These are phyloP conservation scores for Coleophoma eucalyptorum DNA, from an alignment of 2,329 filamentous ascomycete species.

Conservation along the genomic window DNA sequence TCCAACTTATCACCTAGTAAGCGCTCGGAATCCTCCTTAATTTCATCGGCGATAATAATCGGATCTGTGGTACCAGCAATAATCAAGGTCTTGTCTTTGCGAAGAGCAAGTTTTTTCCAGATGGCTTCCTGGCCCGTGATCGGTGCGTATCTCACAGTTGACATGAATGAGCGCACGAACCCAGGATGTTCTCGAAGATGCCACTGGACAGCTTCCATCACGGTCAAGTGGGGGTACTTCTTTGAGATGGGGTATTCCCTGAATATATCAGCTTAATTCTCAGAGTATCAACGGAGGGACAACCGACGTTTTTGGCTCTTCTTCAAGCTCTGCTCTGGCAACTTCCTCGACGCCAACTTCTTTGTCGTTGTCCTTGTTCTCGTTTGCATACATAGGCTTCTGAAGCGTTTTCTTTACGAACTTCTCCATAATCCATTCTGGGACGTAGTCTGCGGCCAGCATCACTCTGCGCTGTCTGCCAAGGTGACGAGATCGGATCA, in stretches of 20 bases:
- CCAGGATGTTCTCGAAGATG: conserved; percentile 49
- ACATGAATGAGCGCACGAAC: conserved; percentile 56
- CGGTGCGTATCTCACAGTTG: conserved; percentile 48
- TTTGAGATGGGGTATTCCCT: background rate
- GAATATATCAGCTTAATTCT: background rate
- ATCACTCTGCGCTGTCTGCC: background rate
- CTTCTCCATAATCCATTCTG: background rate
- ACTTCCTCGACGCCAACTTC: background rate
- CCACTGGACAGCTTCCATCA: conserved; percentile 42
- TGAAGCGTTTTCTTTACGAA: background rate
- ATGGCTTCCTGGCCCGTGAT: conserved; percentile 47
- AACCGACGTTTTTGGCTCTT: background rate
- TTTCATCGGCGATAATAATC: conserved; percentile 45
- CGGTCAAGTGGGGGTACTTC: conserved; percentile 2
- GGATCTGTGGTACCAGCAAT: conserved; percentile 40
- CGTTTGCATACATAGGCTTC: background rate
- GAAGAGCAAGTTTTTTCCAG: conserved; percentile 42
- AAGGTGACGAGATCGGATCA: conserved; percentile 58
- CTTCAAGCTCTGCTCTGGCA: background rate
- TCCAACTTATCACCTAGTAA: conserved; percentile 40
- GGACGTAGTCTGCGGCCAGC: background rate
- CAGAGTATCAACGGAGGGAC: background rate
- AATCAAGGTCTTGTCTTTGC: conserved; percentile 45
- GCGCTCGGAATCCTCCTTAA: conserved; percentile 44
- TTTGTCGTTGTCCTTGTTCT: background rate